Conservation (phyloP, 202 grass and related monocot species). For the Sporobolus alterniflorus region DNA sequence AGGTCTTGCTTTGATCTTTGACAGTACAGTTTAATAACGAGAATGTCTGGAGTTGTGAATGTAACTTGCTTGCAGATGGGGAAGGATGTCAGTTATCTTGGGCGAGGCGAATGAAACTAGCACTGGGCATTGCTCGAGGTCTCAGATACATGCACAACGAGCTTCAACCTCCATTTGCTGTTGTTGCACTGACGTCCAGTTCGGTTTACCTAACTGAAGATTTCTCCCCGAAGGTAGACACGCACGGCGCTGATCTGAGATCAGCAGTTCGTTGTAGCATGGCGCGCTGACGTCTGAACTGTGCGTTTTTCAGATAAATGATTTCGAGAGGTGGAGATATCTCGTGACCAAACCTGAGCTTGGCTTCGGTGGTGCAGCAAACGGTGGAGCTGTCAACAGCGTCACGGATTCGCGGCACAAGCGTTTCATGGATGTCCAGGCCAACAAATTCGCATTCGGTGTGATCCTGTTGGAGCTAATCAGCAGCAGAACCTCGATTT, state of each 20-base stretch:
- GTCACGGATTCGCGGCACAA: conserved; percentile 52
- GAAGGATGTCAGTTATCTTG: conserved; percentile 84
- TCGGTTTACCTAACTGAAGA: conserved; percentile 93
- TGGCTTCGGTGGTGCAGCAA: conserved; percentile 34
- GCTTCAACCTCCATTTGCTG: conserved; percentile 78
- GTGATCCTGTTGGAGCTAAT: conserved; percentile 84
- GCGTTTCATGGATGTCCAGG: conserved; percentile 81
- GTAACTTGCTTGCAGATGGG: conserved; percentile 61
- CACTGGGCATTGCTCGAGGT: conserved; percentile 58
- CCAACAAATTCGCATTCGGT: conserved; percentile 81
- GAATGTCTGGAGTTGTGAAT: neutral
- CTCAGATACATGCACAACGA: conserved; percentile 92
- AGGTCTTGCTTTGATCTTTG: neutral
- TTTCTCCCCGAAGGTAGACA: conserved; percentile 73
- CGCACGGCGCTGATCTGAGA: neutral
- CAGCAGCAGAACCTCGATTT: conserved; percentile 71
- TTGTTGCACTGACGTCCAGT: conserved; percentile 66
- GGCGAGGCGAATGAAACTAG: conserved; percentile 81
- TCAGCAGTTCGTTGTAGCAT: neutral
- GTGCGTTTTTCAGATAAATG: conserved; percentile 64
- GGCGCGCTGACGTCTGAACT: neutral
- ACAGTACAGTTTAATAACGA: neutral
- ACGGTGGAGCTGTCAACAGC: conserved; percentile 47
- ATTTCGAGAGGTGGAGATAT: conserved; percentile 90
- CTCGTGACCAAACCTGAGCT: conserved; percentile 63